Evolutionary conservation across 306 rosid genomes (phyloP), one percentile per base, ranked within the genome.

Genomic region (Albizia julibrissin): DNA sequence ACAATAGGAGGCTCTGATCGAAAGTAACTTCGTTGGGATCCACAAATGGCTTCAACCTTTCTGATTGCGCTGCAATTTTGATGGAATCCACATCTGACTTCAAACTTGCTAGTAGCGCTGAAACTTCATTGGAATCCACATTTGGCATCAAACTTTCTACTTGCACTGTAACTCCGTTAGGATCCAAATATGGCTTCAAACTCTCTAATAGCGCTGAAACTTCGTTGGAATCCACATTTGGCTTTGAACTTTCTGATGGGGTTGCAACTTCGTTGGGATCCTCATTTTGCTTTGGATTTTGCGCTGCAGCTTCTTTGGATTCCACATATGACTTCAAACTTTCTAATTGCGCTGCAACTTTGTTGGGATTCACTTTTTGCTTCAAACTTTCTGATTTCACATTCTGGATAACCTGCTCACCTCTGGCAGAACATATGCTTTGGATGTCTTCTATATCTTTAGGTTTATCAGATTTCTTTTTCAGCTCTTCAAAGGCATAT

Each of bases 1-100:
- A 80, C 15, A 80, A 0, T 3, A 80, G 13, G 2, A 80, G 46
- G 1, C 83, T 80, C 5, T 80, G 19, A 24, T 58, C 78, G 12
- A 8, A 80, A 26, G 27, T 7, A 27, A 71, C 68, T 7, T 40
- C 54, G 2, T 50, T 27, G 3, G 72, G 6, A 0, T 34, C 58
- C 2, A 69, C 31, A 39, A 8, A 76, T 0, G 2, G 3, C 43
- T 0, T 1, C 69, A 69, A 12, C 0, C 10, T 67, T 2, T 67
- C 13, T 9, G 8, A 66, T 0, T 66, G 31, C 31, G 31, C 31
- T 29, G 31, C 31, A 29, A 29, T 29, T 29, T 0, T 29, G 31
- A 1, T 29, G 31, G 31, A 2, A 1, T 29, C 31, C 31, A 29
- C 31, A 29, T 29, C 2, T 29, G 31, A 2, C 31, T 29, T 29